Percentiles rank a stretch among this genome's conserved stretches.
Evolutionary conservation across 257 asterid genomes (phyloP).

Genomic region (Petunia secreta): DNA sequence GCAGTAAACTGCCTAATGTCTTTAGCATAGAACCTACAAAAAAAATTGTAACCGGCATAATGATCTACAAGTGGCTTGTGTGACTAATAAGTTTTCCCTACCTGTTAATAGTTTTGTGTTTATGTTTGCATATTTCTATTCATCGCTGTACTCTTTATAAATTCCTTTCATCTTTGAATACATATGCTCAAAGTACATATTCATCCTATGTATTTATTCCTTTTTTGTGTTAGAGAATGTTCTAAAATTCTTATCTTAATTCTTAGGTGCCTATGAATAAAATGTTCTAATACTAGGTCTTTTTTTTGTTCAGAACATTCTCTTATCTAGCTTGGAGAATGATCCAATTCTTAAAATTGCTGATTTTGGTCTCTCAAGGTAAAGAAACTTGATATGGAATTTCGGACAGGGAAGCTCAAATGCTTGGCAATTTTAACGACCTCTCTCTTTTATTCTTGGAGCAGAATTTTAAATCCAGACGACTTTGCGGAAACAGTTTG

Average conservation of each 20-base stretch:
- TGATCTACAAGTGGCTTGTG: background rate
- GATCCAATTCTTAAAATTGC: constrained; percentile 56
- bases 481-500: constrained; percentile 51
- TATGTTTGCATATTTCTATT: background rate
- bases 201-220: background rate
- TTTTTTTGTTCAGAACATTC: constrained; percentile 48
- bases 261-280: background rate
- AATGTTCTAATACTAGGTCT: background rate
- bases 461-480: constrained; percentile 47
- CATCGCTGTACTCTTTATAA: background rate
- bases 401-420: background rate
- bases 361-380: constrained; percentile 69
- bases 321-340: constrained; percentile 41
- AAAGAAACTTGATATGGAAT: constrained; percentile 13
- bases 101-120: background rate
- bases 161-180: background rate
- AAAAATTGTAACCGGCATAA: background rate
- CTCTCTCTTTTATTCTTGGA: constrained; percentile 18
- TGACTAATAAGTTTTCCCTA: background rate
- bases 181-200: background rate
- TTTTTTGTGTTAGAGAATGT: background rate
- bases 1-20: background rate
- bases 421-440: constrained; percentile 24
- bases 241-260: background rate
- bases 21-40: background rate